A percentile compares a stretch with the other conserved stretches of the same genome.
phyloP scores from a whole-genome alignment of 352 stramenopile genomes.

The Phytophthora crassamura region DNA sequence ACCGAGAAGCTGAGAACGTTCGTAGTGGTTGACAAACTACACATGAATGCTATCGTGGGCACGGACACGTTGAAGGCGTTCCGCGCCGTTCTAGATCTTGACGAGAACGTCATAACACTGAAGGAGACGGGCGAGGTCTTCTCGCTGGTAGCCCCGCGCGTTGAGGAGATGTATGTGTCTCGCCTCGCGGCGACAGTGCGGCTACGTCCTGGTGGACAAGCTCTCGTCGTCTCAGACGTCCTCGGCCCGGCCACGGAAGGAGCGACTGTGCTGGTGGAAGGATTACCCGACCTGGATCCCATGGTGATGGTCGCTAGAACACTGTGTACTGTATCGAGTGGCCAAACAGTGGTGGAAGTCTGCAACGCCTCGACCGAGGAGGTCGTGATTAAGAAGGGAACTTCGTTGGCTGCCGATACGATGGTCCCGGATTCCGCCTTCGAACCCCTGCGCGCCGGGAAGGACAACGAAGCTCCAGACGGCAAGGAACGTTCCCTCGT shows the following conservation, averaged over 20 bases:
- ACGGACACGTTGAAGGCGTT: too few relatives aligned
- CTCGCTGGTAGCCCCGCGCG: background rate
- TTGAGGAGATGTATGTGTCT: too few relatives aligned
- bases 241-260: background rate
- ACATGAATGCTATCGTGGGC: too few relatives aligned
- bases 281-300: background rate
- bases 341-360: too few relatives aligned
- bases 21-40: background rate
- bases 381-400: too few relatives aligned
- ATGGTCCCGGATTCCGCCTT: too few relatives aligned
- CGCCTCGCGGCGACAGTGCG: background rate
- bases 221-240: background rate
- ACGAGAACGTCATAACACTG: background rate
- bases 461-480: too few relatives aligned
- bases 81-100: too few relatives aligned
- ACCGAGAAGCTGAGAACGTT: background rate
- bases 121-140: slow-evolving; percentile 4
- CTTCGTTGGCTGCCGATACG: too few relatives aligned
- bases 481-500: too few relatives aligned
- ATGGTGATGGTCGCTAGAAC: slow-evolving; percentile 1
- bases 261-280: background rate
- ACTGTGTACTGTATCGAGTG: slow-evolving; percentile 6
- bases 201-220: background rate
- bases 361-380: too few relatives aligned
- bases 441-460: too few relatives aligned